These are phyloP conservation scores for Herpotrichia juniperi DNA, from an alignment of 2,329 filamentous ascomycete genomes.

Conservation along the genomic window DNA sequence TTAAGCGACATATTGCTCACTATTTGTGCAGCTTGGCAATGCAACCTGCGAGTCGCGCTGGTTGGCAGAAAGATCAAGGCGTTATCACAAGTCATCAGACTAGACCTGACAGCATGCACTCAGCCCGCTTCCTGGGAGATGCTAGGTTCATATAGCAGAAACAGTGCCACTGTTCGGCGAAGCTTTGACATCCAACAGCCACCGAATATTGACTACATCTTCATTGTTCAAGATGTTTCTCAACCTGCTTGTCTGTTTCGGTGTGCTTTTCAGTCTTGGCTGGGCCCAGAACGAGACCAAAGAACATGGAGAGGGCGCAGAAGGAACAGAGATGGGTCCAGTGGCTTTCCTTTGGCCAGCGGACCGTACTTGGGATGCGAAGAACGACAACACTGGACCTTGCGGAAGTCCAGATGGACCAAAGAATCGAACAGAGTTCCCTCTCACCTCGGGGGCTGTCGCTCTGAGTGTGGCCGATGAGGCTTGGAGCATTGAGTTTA, in stretches of 20 bases:
- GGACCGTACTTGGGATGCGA: conserved; percentile 62
- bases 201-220: background rate
- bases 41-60: conserved; percentile 11
- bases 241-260: background rate
- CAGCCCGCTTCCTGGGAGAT: background rate
- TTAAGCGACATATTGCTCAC: conserved; percentile 7
- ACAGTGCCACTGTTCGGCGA: background rate
- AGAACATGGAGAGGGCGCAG: conserved; percentile 33
- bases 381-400: conserved; percentile 62
- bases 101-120: conserved; percentile 10
- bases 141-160: conserved; percentile 1
- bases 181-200: background rate
- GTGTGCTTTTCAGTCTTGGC: conserved; percentile 1
- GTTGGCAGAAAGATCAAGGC: conserved; percentile 1
- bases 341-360: conserved; percentile 67
- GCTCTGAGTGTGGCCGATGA: conserved; percentile 64
- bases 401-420: conserved; percentile 60
- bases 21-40: conserved; percentile 22
- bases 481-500: conserved; percentile 60
- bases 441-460: conserved; percentile 61
- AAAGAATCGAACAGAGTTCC: conserved; percentile 62
- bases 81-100: conserved; percentile 4
- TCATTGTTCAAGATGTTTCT: conserved; percentile 4
- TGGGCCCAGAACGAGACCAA: conserved; percentile 15
- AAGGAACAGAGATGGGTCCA: conserved; percentile 56